A percentile compares a stretch with the other conserved stretches of the same genome.
Evolutionary conservation across 75 land plant genomes (phyloP).

Genomic region (Cupressus sempervirens): DNA sequence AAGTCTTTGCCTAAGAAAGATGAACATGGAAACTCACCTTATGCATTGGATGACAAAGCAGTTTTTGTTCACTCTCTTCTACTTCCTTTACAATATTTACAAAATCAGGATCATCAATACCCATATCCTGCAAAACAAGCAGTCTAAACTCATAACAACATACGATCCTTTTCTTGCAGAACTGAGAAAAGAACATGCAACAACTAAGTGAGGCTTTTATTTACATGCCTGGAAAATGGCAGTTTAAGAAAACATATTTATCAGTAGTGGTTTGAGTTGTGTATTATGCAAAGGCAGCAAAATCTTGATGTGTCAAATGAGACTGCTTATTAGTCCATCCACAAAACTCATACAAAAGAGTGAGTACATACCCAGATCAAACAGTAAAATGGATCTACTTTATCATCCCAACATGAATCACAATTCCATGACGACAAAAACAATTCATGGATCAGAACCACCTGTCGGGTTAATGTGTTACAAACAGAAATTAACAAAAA

Average conservation of each 20-base stretch:
- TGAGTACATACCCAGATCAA: background rate
- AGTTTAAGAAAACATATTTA: background rate
- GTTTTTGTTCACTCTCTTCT: slow-evolving; percentile 69
- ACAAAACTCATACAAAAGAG: background rate
- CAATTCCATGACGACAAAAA: background rate
- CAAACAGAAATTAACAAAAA: too few species aligned
- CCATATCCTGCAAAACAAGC: slow-evolving; percentile 70
- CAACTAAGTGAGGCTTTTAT: background rate
- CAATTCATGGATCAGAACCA: background rate
- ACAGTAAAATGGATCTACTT: background rate
- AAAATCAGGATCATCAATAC: slow-evolving; percentile 79
- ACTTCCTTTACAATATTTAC: slow-evolving; percentile 61
- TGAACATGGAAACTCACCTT: slow-evolving; percentile 46
- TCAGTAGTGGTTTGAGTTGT: background rate
- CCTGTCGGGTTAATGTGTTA: too few species aligned
- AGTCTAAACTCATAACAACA: background rate
- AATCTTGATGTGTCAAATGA: background rate
- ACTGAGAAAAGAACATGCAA: background rate
- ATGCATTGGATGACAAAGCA: slow-evolving; percentile 69
- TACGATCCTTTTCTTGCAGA: background rate
- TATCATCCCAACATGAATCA: background rate
- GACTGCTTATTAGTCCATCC: background rate
- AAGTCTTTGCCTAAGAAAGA: background rate
- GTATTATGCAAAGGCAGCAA: background rate
- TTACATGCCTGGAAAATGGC: background rate